phyloP scores from a whole-genome alignment of 2,329 filamentous ascomycete species.

The Aspergillus carbonarius region DNA sequence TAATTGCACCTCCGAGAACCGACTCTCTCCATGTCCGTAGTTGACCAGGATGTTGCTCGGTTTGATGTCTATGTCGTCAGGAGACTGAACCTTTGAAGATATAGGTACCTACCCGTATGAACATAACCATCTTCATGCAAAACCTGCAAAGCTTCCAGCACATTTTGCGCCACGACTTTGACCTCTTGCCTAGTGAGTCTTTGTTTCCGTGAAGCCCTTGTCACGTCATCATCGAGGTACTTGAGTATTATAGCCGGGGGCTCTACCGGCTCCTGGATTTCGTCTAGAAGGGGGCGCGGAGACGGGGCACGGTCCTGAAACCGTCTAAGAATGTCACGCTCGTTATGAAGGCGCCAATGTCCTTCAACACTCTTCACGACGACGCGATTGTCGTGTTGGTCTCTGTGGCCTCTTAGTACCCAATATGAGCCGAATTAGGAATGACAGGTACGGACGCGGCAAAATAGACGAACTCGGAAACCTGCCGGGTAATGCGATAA shows the following conservation, averaged over 20 bases:
- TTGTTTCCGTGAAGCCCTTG: background rate
- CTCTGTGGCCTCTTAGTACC: background rate
- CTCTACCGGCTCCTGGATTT: slow-evolving; percentile 11
- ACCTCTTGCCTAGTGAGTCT: background rate
- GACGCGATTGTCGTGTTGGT: background rate
- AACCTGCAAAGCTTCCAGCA: slow-evolving; percentile 15
- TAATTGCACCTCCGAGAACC: slow-evolving; percentile 24
- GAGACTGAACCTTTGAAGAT: too few species aligned
- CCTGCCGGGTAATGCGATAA: background rate
- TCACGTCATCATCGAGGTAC: background rate
- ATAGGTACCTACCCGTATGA: slow-evolving; percentile 13
- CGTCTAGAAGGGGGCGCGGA: slow-evolving; percentile 18
- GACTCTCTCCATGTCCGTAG: slow-evolving; percentile 11
- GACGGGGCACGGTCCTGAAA: slow-evolving; percentile 12
- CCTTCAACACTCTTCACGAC: background rate
- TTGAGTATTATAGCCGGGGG: background rate
- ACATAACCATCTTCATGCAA: slow-evolving; percentile 13
- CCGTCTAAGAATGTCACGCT: slow-evolving; percentile 14
- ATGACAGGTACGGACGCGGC: background rate
- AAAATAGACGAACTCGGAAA: background rate
- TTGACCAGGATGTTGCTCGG: slow-evolving; percentile 24
- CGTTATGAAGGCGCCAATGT: slow-evolving; percentile 16
- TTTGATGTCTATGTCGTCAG: slow-evolving; percentile 22
- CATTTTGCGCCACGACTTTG: slow-evolving; percentile 17
- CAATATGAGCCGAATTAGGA: too few species aligned